phyloP scores from a whole-genome alignment of 106 monocot species.

The Vanilla planifolia region DNA sequence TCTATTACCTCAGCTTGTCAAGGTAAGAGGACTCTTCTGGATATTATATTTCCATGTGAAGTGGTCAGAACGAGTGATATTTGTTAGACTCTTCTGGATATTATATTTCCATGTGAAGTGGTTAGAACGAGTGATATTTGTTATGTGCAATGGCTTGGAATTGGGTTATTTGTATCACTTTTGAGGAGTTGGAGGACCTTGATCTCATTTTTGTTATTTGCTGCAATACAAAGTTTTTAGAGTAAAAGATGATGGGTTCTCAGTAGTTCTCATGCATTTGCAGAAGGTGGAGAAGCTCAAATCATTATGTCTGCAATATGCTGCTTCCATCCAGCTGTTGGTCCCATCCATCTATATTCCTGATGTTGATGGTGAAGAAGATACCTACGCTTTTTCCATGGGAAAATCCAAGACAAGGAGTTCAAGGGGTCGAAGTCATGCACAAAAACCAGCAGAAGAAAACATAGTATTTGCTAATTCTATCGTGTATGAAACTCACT shows the following conservation, averaged over 20 bases:
- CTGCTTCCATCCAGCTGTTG: constrained; percentile 68
- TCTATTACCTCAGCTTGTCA: constrained; percentile 72
- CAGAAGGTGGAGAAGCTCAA: constrained; percentile 98
- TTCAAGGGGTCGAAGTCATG: constrained; percentile 13
- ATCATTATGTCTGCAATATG: constrained; percentile 83
- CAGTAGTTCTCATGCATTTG: not conserved
- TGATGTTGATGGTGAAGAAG: constrained; percentile 19
- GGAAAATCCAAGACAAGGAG: constrained; percentile 29
- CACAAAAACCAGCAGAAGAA: constrained; percentile 31
- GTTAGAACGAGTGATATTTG: not conserved
- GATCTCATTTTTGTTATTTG: too few species aligned
- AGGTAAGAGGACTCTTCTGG: constrained; percentile 33
- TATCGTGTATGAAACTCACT: constrained; percentile 37
- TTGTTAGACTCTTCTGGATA: not conserved
- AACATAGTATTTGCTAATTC: constrained; percentile 47
- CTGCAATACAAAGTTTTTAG: not conserved
- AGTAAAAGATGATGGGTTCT: not conserved
- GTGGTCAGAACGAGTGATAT: not conserved
- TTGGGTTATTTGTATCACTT: too few species aligned
- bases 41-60: not conserved
- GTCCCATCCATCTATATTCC: constrained; percentile 56
- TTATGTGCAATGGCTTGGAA: not conserved
- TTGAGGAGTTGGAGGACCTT: too few species aligned
- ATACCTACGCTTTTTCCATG: constrained; percentile 7
- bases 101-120: not conserved